Percentiles rank a stretch among this genome's conserved stretches.
phyloP scores from a whole-genome alignment of 805 yeast species.

The Candida coquimbonensis region DNA sequence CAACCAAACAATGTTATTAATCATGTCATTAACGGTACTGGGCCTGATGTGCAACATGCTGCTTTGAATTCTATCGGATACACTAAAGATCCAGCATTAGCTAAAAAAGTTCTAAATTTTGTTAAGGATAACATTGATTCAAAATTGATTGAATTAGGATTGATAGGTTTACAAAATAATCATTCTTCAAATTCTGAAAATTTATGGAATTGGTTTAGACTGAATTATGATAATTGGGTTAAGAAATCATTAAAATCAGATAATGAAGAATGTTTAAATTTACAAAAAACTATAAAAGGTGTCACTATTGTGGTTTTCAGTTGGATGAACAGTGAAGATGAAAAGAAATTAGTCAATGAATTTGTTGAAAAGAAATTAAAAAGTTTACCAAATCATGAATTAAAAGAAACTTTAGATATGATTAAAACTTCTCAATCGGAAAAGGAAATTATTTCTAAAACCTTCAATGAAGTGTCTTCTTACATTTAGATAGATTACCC shows the following conservation, averaged over 20 bases:
- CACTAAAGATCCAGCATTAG: conserved; percentile 36
- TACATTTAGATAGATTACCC: too few relatives aligned
- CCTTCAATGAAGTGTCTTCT: too few relatives aligned
- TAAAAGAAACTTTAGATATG: conserved; percentile 20
- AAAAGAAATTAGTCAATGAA: conserved; percentile 18
- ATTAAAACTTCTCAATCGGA: conserved; percentile 9
- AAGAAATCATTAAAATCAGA: conserved; percentile 39
- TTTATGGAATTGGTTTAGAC: conserved; percentile 52
- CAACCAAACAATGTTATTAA: conserved; percentile 39
- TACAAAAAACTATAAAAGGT: conserved; percentile 38
- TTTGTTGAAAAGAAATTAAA: conserved; percentile 28
- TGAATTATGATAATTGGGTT: conserved; percentile 47
- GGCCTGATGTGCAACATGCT: conserved; percentile 41
- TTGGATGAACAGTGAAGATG: conserved; percentile 27
- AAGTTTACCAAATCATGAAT: conserved; percentile 33
- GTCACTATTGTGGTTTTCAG: conserved; percentile 29
- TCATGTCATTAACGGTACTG: conserved; percentile 20
- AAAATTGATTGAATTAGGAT: conserved; percentile 45
- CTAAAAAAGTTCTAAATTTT: conserved; percentile 49
- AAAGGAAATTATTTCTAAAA: too few relatives aligned
- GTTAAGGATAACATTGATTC: conserved; percentile 51
- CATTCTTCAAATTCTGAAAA: conserved; percentile 26
- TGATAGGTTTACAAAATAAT: conserved; percentile 45
- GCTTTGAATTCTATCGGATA: conserved; percentile 53
- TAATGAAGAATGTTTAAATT: conserved; percentile 37